These are phyloP conservation scores for Scedosporium aurantiacum DNA, from an alignment of 2,329 filamentous ascomycete genomes.

Conservation along the genomic window DNA sequence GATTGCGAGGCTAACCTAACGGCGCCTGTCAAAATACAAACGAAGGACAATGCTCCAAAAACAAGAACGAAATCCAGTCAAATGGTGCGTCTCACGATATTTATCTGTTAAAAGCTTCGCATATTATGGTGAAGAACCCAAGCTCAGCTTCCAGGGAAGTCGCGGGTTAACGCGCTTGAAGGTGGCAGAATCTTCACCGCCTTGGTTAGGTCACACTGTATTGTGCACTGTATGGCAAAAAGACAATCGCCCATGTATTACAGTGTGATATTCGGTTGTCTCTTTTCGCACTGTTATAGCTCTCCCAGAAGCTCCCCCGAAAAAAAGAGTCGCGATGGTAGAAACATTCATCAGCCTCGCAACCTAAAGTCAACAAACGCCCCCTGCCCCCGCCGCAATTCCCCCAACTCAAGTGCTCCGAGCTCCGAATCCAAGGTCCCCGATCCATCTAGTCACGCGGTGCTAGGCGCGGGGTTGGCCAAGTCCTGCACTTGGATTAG, in stretches of 20 bases:
- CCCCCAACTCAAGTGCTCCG: not conserved
- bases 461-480: not conserved
- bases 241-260: not conserved
- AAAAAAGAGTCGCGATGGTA: not conserved
- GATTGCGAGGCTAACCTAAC: not conserved
- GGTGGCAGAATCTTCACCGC: not conserved
- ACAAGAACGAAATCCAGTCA: not conserved
- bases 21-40: too few species aligned
- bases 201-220: not conserved
- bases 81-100: too few species aligned
- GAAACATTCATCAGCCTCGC: not conserved
- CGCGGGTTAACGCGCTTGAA: not conserved
- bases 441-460: not conserved
- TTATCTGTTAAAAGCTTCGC: not conserved
- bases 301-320: not conserved
- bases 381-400: not conserved
- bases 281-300: not conserved
- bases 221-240: not conserved
- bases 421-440: not conserved
- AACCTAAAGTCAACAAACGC: not conserved
- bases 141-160: not conserved
- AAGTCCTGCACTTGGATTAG: not conserved
- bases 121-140: not conserved
- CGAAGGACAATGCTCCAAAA: too few species aligned
- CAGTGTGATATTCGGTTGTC: not conserved